Percentiles rank a stretch among this genome's conserved stretches.
Conservation (phyloP, 441 rosid species). For the Jatropha multifida region DNA sequence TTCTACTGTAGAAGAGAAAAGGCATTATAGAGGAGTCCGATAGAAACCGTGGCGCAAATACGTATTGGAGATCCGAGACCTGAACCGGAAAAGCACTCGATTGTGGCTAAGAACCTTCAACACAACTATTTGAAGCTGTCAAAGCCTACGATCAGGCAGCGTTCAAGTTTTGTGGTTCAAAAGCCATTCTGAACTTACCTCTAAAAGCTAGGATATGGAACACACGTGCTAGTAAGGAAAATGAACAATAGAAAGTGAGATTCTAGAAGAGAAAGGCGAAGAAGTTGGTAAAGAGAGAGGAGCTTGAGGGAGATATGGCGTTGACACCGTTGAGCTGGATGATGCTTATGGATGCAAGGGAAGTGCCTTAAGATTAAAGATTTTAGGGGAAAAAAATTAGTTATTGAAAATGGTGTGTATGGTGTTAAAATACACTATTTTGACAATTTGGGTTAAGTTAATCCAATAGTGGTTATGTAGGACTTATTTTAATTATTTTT, state of each 20-base stretch:
- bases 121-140: conserved; percentile 73
- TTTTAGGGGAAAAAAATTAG: too few species aligned
- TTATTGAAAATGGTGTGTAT: too few species aligned
- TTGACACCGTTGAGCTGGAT: conserved; percentile 47
- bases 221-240: too few species aligned
- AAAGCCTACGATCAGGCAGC: conserved; percentile 34
- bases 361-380: neutral
- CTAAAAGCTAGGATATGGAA: too few species aligned
- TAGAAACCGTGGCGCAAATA: conserved; percentile 94
- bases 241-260: conserved; percentile 37
- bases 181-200: too few species aligned
- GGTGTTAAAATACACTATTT: too few species aligned
- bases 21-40: conserved; percentile 85
- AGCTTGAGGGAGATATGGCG: neutral
- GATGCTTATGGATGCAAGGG: conserved; percentile 38
- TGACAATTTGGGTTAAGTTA: too few species aligned
- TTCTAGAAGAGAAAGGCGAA: conserved; percentile 9
- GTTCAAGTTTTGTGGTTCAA: too few species aligned
- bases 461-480: too few species aligned
- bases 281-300: conserved; percentile 36
- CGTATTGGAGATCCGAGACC: conserved; percentile 95
- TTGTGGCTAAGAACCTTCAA: conserved; percentile 89
- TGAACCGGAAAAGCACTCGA: conserved; percentile 63
- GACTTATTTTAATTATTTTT: too few species aligned
- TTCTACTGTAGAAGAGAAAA: conserved; percentile 28